Evolutionary conservation across 2,329 filamentous ascomycete species (phyloP).

Genomic region (Dothistroma pini): DNA sequence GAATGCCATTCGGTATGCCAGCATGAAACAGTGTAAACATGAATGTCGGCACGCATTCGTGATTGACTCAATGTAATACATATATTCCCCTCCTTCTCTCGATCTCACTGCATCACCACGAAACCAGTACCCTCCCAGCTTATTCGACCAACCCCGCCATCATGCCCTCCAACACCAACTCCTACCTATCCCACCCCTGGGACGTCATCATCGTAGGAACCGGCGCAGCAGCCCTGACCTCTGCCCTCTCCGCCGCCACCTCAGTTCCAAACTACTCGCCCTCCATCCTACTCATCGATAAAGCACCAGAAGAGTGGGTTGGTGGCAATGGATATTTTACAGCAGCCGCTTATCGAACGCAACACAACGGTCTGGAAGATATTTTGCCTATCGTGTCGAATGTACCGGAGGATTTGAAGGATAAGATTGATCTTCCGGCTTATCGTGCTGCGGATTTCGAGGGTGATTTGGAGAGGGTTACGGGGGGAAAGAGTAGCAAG

Average conservation of each 20-base stretch:
- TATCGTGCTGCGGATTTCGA: conserved; percentile 56
- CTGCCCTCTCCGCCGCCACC: conserved; percentile 54
- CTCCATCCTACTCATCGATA: conserved; percentile 56
- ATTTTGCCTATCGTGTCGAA: conserved; percentile 62
- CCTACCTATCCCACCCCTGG: conserved; percentile 17
- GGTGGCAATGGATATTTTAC: conserved; percentile 66
- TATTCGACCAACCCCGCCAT: background rate
- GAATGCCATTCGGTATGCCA: background rate
- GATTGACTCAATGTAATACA: background rate
- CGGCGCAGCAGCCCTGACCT: conserved; percentile 62
- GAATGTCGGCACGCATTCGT: background rate
- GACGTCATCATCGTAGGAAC: conserved; percentile 56
- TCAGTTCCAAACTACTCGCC: conserved; percentile 33
- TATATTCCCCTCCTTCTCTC: background rate
- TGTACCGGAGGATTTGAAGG: conserved; percentile 44
- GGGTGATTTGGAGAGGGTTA: conserved; percentile 56
- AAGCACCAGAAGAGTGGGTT: conserved; percentile 55
- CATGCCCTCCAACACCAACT: background rate
- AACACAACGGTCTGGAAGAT: conserved; percentile 54
- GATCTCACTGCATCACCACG: background rate
- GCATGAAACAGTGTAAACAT: background rate
- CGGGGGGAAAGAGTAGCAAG: conserved; percentile 51
- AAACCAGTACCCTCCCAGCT: background rate
- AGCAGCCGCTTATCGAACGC: conserved; percentile 60
- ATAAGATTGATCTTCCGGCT: conserved; percentile 55